Base-by-base conservation (phyloP, 2,329 filamentous ascomycete species). In the Aspergillus sp. region DNA sequence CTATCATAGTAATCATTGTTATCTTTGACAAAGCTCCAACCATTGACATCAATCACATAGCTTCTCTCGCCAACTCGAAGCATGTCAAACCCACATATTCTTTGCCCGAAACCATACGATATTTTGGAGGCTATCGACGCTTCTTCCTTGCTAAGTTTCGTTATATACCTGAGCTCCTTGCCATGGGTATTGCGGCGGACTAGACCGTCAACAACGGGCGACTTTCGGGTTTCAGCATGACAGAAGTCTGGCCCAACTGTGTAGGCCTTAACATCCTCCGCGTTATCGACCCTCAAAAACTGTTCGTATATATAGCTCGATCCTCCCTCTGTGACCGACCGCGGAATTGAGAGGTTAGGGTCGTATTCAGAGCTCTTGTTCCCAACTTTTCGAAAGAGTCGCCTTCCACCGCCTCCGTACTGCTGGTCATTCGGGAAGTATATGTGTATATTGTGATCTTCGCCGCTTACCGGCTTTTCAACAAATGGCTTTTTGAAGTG, bases 1-100 rank as follows among this genome's bases (percentile, higher is more conserved):
- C 91, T 91, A 69, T 98, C 90, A 73, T 99, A 99, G 75, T 99
- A 99, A 60, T 96, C 93, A 61, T 97, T 93, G 68, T 99, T 99
- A 73, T 99, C 96, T 74, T 99, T 99, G 73, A 99, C 95, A 69
- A 99, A 99, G 71, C 93, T 98, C 96, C 96, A 99, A 12, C 95
- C 95, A 73, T 99, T 99, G 66, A 99, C 95, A 68, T 99, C 95
- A 65, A 99, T 99, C 49, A 99, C 95, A 75, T 91, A 99, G 72
- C 93, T 98, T 73, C 91, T 91, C 15, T 92, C 91, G 50, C 86
- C 88, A 12, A 93, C 91, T 27, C 96, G 88, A 56, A 99, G 81
- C 59, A 99, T 82, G 72, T 99, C 95, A 68, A 99, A 99, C 0
- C 95, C 95, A 71, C 95, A 99, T 3, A 99, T 93, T 54, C 91